Conservation (phyloP, 768 basidiomycete species). For the Hericium alpestre region DNA sequence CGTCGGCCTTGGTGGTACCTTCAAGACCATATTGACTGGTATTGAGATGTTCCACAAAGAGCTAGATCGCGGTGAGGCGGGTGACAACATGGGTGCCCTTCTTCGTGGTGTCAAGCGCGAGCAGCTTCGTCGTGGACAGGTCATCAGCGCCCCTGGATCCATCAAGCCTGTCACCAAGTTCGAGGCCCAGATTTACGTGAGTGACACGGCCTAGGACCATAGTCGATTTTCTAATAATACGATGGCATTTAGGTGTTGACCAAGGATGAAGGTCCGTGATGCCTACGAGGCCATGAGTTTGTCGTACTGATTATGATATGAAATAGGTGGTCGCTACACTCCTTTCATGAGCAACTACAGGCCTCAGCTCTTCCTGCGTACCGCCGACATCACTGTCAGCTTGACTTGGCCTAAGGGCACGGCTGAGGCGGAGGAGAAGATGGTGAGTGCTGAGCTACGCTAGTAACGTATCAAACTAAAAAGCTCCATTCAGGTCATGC, state of each 20-base stretch:
- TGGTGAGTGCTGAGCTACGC: constrained; percentile 36
- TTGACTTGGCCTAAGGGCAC: constrained; percentile 84
- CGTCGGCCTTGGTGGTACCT: constrained; percentile 65
- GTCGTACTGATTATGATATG: not conserved
- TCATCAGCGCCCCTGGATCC: constrained; percentile 78
- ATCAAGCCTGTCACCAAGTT: constrained; percentile 95
- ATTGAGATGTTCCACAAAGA: constrained; percentile 98
- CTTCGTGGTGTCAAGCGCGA: constrained; percentile 97
- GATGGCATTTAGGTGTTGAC: constrained; percentile 54
- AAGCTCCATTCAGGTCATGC: constrained; percentile 63
- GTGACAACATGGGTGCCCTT: constrained; percentile 98
- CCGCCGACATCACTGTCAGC: constrained; percentile 82
- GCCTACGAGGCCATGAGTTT: not conserved
- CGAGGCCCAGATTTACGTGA: constrained; percentile 82
- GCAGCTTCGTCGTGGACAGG: constrained; percentile 87
- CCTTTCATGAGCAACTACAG: constrained; percentile 92
- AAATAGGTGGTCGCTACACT: constrained; percentile 63
- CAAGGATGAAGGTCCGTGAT: constrained; percentile 62
- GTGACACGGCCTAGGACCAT: constrained; percentile 13
- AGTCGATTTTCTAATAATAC: not conserved
- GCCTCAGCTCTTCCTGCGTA: constrained; percentile 92
- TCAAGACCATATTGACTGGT: constrained; percentile 93
- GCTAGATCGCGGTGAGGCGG: constrained; percentile 93
- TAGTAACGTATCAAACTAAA: not conserved
- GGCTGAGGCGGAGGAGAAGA: constrained; percentile 71